phyloP scores from a whole-genome alignment of 805 yeast genomes.

The Ogataea degrootiae region DNA sequence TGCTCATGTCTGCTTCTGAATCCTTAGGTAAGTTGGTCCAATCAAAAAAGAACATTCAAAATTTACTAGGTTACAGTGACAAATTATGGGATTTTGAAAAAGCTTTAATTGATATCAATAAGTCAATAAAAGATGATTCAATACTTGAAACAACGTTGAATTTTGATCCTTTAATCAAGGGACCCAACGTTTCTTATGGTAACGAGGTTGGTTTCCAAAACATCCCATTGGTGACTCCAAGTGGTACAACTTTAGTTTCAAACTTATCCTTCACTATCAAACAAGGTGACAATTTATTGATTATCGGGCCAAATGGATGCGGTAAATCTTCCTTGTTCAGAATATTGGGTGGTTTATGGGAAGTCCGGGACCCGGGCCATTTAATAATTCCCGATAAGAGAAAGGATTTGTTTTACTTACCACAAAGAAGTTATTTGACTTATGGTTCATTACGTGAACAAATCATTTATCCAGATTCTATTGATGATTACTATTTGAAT shows the following conservation, averaged over 20 bases:
- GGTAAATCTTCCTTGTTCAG: constrained; percentile 93
- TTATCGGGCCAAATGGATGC: constrained; percentile 95
- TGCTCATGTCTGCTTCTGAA: constrained; percentile 77
- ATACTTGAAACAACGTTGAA: constrained; percentile 12
- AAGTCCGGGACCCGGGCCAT: constrained; percentile 51
- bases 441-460: constrained; percentile 81
- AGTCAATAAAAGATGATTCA: constrained; percentile 20
- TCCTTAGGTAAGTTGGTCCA: constrained; percentile 84
- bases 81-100: constrained; percentile 69
- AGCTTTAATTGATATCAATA: constrained; percentile 48
- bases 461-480: constrained; percentile 79
- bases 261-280: constrained; percentile 66
- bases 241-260: constrained; percentile 65
- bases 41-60: constrained; percentile 78
- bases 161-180: constrained; percentile 24
- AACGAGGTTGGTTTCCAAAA: constrained; percentile 66
- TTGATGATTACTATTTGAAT: constrained; percentile 45
- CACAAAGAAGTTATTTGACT: constrained; percentile 86
- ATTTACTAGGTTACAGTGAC: constrained; percentile 74
- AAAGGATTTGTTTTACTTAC: constrained; percentile 77
- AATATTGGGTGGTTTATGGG: constrained; percentile 92
- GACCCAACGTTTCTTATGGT: constrained; percentile 37
- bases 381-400: constrained; percentile 61
- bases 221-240: constrained; percentile 84
- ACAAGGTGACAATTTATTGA: constrained; percentile 79